Conservation (phyloP, 2,329 filamentous ascomycete species). For the Pleomassaria siparia region DNA sequence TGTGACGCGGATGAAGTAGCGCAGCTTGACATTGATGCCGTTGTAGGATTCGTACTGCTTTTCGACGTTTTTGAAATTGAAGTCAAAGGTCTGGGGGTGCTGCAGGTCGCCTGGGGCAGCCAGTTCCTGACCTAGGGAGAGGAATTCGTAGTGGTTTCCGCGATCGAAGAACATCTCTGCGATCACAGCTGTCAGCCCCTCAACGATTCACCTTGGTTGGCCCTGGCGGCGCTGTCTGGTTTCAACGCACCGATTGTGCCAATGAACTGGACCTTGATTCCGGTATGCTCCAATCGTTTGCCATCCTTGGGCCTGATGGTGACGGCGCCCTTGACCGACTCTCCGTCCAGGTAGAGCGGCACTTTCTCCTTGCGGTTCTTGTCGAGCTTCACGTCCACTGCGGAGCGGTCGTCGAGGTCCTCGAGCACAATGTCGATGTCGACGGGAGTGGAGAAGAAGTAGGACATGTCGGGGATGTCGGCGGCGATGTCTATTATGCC, state of each 20-base stretch:
- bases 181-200: slow-evolving; percentile 14
- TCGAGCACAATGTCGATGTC: slow-evolving; percentile 99
- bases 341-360: slow-evolving; percentile 95
- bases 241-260: slow-evolving; percentile 80
- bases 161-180: slow-evolving; percentile 99
- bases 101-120: slow-evolving; percentile 96
- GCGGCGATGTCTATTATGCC: slow-evolving; percentile 14
- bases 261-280: slow-evolving; percentile 99
- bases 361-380: slow-evolving; percentile 97
- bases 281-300: slow-evolving; percentile 95
- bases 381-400: slow-evolving; percentile 97
- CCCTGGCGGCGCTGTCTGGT: slow-evolving; percentile 3
- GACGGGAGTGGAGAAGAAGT: slow-evolving; percentile 91
- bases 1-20: slow-evolving; percentile 96
- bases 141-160: slow-evolving; percentile 98
- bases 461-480: slow-evolving; percentile 68
- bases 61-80: slow-evolving; percentile 99
- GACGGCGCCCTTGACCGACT: slow-evolving; percentile 95
- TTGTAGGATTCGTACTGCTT: slow-evolving; percentile 99
- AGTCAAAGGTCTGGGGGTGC: slow-evolving; percentile 97
- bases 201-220: slow-evolving; percentile 5
- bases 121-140: slow-evolving; percentile 94
- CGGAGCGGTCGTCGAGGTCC: slow-evolving; percentile 88
- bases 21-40: slow-evolving; percentile 98
- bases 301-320: slow-evolving; percentile 97